Evolutionary conservation across 148 eudicot species (phyloP), one percentile per base, ranked within the genome.

Genomic region (Linanthus parryae): DNA sequence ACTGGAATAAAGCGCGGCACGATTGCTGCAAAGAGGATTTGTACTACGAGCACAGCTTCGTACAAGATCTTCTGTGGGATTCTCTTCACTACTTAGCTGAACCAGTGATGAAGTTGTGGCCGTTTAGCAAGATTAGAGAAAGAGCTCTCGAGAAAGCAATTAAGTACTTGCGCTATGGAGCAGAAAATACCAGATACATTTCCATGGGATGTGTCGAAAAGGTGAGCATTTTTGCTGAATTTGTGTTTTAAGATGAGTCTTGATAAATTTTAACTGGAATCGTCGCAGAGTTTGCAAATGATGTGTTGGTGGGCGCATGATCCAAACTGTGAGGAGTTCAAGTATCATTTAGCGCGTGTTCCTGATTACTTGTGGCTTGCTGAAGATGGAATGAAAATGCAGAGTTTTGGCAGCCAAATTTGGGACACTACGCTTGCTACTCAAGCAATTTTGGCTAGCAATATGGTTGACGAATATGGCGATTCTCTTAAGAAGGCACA

Each of bases 261-360:
- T n/a, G n/a, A n/a, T n/a, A n/a, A n/a, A n/a, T n/a, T n/a, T n/a
- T n/a, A n/a, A n/a, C n/a, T n/a, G n/a, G n/a, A n/a, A n/a, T n/a
- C n/a, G n/a, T n/a, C n/a, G 37, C 66, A 76, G 81, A 72, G 74
- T 59, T 57, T 76, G 50, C 71, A 72, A 54, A 76, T 76, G 77
- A 76, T 76, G 81, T 72, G 77, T 44, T 77, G 72, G 58, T 77
- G 74, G 72, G 82, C 78, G 2, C 63, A 72, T 28, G 63, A 69
- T 36, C 78, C 82, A 26, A 65, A 72, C 11, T 48, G 77, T 2
- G 69, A 64, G 5, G 82, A 72, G 37, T 76, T 64, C 54, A 76
- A 76, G 59, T 53, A 68, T 54, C 82, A 76, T 44, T 52, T 69
- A 16, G 74, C 82, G 8, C 49, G 82, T 44, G 69, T 77, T 8